Evolutionary conservation across 2,329 filamentous ascomycete species (phyloP).

Genomic region (Trichophyton rubrum): DNA sequence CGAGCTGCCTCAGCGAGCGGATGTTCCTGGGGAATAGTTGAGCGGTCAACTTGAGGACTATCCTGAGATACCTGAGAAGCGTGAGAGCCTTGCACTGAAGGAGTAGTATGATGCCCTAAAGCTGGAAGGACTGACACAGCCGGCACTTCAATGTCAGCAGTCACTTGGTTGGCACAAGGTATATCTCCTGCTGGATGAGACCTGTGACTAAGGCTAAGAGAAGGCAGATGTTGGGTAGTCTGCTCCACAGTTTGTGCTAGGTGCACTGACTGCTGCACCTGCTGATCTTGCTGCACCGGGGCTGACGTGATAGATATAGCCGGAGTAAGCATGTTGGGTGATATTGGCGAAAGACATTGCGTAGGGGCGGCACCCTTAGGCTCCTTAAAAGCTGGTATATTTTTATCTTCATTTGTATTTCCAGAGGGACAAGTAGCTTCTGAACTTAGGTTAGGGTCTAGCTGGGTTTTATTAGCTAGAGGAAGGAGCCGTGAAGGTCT

Average conservation of each 20-base stretch:
- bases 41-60: not conserved
- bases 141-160: not conserved
- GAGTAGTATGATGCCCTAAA: not conserved
- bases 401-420: not conserved
- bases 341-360: not conserved
- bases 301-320: not conserved
- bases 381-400: not conserved
- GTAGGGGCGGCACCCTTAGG: not conserved
- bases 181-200: not conserved
- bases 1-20: not conserved
- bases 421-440: not conserved
- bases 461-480: not conserved
- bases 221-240: conserved; percentile 1
- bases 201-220: conserved; percentile 3
- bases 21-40: not conserved
- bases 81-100: not conserved
- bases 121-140: not conserved
- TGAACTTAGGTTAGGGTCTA: not conserved
- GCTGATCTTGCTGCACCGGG: not conserved
- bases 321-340: not conserved
- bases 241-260: not conserved
- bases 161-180: not conserved
- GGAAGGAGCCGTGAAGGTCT: not conserved
- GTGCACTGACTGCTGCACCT: not conserved
- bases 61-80: not conserved